Conservation (phyloP, 108 stramenopile genomes). For the Craspedostauros australis region DNA sequence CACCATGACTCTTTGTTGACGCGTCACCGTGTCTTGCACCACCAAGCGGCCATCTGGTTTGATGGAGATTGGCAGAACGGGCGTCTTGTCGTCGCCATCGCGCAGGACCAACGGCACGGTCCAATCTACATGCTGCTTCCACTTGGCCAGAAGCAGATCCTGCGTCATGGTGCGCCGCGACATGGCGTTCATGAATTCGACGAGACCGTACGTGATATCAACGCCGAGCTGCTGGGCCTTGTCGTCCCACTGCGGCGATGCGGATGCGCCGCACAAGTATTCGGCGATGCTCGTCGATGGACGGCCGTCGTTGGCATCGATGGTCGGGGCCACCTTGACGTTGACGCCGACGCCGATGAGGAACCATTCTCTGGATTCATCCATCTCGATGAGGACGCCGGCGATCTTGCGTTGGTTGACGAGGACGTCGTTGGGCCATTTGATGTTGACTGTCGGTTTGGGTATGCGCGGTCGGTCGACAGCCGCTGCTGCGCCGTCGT, state of each 20-base stretch:
- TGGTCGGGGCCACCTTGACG: slow-evolving; percentile 68
- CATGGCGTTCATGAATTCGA: slow-evolving; percentile 16
- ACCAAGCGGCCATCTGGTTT: too few relatives aligned
- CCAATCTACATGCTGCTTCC: slow-evolving; percentile 48
- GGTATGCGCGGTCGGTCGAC: neutral
- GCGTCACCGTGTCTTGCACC: too few relatives aligned
- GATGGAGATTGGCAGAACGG: too few relatives aligned
- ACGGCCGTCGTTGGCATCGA: slow-evolving; percentile 53
- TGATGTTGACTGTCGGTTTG: slow-evolving; percentile 10
- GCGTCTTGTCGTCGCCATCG: slow-evolving; percentile 1
- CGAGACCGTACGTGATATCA: slow-evolving; percentile 25
- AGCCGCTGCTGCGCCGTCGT: slow-evolving; percentile 1
- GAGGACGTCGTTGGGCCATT: slow-evolving; percentile 94
- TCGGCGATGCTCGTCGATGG: slow-evolving; percentile 41
- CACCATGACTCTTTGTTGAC: too few relatives aligned
- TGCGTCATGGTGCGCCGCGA: neutral
- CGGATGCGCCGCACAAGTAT: neutral
- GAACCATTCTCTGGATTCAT: slow-evolving; percentile 52
- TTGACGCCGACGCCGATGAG: slow-evolving; percentile 91
- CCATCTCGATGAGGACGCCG: slow-evolving; percentile 62
- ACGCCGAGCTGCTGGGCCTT: slow-evolving; percentile 21
- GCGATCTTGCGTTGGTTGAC: slow-evolving; percentile 54
- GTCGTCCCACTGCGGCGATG: neutral
- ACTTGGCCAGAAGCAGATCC: slow-evolving; percentile 15
- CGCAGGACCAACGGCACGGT: slow-evolving; percentile 29